Base-by-base conservation (phyloP, 257 asterid genomes). In the Pogostemon cablin region DNA sequence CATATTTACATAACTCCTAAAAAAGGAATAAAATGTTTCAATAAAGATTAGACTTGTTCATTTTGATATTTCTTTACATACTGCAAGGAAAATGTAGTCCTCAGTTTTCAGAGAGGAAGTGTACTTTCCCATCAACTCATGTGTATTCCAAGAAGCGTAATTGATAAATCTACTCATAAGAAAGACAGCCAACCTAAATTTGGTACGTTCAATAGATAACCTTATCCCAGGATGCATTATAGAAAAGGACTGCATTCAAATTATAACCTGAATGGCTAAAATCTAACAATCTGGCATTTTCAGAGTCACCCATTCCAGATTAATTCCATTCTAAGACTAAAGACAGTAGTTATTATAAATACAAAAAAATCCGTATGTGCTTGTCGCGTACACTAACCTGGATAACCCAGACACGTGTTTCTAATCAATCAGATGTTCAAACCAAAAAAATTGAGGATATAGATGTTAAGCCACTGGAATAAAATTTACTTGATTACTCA, bases 121-220 rank as follows among this genome's bases (percentile, higher is more conserved):
- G 68, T 67, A 71, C 65, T 12, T 49, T 37, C 65, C 55, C 56
- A 65, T 60, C 50, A 67, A 80, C 62, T 57, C 52, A 54, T 39
- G 43, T 49, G 12, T 60, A 62, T 62, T 56, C 59, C 48, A 72
- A 61, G 41, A 60, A 25, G 9, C 41, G 59, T 50, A 37, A 44
- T 40, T 42, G 44, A 56, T 34, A 56, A 47, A 41, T 41, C 60
- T 56, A 65, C 38, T 46, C 47, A 63, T 17, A 35, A 17, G 47
- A 1, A 65, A 25, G 1, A 59, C n/a, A 48, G 17, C 40, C 58
- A 66, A 54, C 41, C 53, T 8, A 50, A 59, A 60, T 48, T 6
- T 39, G 46, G 64, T 43, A 38, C 3, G 17, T 32, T 41, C 25
- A 8, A 40, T 35, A 12, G 42, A 47, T 25, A 32, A 17, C 12